Conservation (phyloP, 73 alveolate species). For the Uronychia setigera region DNA sequence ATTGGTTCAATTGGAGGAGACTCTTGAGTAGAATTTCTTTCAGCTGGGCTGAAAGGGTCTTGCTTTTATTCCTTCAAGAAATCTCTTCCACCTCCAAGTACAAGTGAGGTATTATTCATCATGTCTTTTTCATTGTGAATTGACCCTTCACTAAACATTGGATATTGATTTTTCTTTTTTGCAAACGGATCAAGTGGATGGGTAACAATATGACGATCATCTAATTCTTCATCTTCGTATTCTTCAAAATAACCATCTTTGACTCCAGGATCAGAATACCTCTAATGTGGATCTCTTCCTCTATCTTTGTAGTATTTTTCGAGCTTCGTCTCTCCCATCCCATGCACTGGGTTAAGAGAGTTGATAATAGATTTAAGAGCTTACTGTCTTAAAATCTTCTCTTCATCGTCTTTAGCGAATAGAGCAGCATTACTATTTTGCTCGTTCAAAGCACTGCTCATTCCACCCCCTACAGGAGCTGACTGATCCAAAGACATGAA, state of each 20-base stretch:
- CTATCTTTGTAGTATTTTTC: neutral
- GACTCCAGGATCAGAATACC: neutral
- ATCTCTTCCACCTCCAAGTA: neutral
- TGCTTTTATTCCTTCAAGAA: too few species aligned
- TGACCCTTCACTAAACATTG: neutral
- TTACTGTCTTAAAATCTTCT: neutral
- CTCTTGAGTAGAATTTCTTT: too few species aligned
- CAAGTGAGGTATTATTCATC: neutral
- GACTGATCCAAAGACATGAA: neutral
- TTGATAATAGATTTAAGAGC: constrained; percentile 6
- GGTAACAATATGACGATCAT: neutral
- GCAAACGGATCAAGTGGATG: neutral
- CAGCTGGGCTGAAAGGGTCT: constrained; percentile 1
- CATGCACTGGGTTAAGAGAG: neutral
- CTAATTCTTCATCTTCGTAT: constrained; percentile 5
- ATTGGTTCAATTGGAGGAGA: too few species aligned
- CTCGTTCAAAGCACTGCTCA: neutral
- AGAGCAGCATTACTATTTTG: neutral
- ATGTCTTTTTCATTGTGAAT: neutral
- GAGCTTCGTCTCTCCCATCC: neutral
- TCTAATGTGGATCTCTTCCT: neutral
- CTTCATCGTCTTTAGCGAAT: neutral
- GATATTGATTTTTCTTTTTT: neutral
- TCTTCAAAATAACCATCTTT: neutral
- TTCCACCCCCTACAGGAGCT: neutral